Evolutionary conservation across 768 basidiomycete genomes (phyloP).

Genomic region (Cubamyces sp.): DNA sequence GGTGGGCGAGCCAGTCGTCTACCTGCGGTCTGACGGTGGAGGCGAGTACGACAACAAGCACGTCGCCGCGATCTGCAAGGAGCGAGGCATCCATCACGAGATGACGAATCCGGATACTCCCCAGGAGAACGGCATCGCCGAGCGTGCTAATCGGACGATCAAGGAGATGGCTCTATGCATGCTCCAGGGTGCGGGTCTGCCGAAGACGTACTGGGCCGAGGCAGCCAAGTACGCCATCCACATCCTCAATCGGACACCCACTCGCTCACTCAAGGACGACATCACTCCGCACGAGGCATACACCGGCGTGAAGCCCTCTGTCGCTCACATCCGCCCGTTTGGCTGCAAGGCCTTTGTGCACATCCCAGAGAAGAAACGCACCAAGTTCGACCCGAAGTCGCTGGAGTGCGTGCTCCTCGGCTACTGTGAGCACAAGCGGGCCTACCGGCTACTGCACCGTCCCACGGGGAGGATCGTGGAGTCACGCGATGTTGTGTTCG

Average conservation of each 20-base stretch:
- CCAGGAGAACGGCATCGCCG: constrained; percentile 42
- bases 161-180: constrained; percentile 19
- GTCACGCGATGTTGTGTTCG: constrained; percentile 21
- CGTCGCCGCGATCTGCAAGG: constrained; percentile 6
- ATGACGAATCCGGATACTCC: constrained; percentile 17
- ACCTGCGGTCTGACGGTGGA: constrained; percentile 29
- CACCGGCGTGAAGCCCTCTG: constrained; percentile 13
- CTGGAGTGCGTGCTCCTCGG: constrained; percentile 26
- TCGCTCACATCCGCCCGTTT: constrained; percentile 30
- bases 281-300: constrained; percentile 24
- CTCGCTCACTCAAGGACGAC: constrained; percentile 8
- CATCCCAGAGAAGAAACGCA: constrained; percentile 23
- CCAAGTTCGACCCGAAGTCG: constrained; percentile 24
- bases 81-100: constrained; percentile 29
- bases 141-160: constrained; percentile 39
- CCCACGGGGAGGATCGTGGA: neutral
- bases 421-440: constrained; percentile 9
- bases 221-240: constrained; percentile 10
- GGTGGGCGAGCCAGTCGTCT: constrained; percentile 20
- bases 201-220: constrained; percentile 22
- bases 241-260: constrained; percentile 20
- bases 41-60: constrained; percentile 30
- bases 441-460: constrained; percentile 19
- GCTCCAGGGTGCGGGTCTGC: constrained; percentile 21
- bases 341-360: constrained; percentile 31